Evolutionary conservation across 2,329 filamentous ascomycete genomes (phyloP).

Genomic region (Epichloe scottii): DNA sequence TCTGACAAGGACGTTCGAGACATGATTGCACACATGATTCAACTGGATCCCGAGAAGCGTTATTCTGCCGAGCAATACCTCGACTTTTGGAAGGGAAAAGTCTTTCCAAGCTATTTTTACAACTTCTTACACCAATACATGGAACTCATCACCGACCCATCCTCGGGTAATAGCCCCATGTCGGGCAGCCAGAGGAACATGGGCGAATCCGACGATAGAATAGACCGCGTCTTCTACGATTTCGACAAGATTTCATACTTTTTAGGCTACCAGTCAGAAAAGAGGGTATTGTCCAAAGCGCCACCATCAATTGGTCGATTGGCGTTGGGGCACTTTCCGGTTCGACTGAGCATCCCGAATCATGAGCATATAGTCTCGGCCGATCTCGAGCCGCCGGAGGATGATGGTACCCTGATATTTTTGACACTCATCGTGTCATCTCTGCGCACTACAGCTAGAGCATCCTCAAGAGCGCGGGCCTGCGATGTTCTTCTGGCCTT

Average conservation of each 20-base stretch:
- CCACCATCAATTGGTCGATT: conserved; percentile 25
- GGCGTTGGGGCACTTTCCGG: conserved; percentile 56
- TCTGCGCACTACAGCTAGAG: conserved; percentile 75
- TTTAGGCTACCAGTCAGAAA: conserved; percentile 57
- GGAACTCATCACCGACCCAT: conserved; percentile 85
- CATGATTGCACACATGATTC: conserved; percentile 91
- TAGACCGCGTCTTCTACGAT: conserved; percentile 84
- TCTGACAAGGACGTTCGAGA: conserved; percentile 77
- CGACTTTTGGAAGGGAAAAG: conserved; percentile 80
- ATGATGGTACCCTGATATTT: conserved; percentile 89
- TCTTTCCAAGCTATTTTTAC: conserved; percentile 95
- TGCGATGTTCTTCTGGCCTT: conserved; percentile 90
- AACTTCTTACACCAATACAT: conserved; percentile 96
- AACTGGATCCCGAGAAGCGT: conserved; percentile 79
- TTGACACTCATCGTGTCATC: conserved; percentile 81
- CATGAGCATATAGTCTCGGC: conserved; percentile 59
- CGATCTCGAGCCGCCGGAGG: conserved; percentile 48
- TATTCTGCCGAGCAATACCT: conserved; percentile 92
- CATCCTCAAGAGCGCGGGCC: conserved; percentile 75
- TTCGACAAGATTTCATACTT: conserved; percentile 98
- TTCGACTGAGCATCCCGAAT: conserved; percentile 77
- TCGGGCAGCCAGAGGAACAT: conserved; percentile 57
- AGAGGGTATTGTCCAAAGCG: conserved; percentile 18
- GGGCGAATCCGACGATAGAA: conserved; percentile 82
- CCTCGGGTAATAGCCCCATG: conserved; percentile 61